Percentiles rank a stretch among this genome's conserved stretches.
phyloP scores from a whole-genome alignment of 176 grass and related monocot genomes.

The Luzula sylvatica region DNA sequence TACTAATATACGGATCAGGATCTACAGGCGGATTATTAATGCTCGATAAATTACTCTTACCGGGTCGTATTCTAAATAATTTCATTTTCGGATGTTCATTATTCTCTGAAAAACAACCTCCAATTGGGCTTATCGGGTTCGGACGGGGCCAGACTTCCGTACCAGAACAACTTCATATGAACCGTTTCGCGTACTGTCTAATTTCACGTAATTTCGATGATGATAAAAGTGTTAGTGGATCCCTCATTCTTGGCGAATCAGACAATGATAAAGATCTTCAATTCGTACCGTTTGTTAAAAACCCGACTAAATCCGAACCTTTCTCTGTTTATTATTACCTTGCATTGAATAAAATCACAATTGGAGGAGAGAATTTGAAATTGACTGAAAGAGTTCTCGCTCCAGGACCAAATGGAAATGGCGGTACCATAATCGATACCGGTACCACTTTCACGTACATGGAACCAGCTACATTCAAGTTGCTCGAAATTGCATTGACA shows the following conservation, averaged over 20 bases:
- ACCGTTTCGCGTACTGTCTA: conserved; percentile 75
- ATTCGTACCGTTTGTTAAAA: conserved; percentile 42
- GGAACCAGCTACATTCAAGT: conserved; percentile 42
- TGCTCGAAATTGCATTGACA: conserved; percentile 25
- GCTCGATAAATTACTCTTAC: conserved; percentile 39
- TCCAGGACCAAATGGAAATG: conserved; percentile 18
- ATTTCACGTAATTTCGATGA: conserved; percentile 75
- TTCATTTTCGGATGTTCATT: conserved; percentile 65
- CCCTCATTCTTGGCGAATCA: conserved; percentile 40
- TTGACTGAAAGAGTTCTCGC: conserved; percentile 30
- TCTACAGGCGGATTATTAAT: conserved; percentile 71
- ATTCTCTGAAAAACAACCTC: conserved; percentile 66
- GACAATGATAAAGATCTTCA: conserved; percentile 6
- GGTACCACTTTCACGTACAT: conserved; percentile 84
- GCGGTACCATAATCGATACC: conserved; percentile 77
- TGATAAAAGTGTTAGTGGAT: conserved; percentile 41
- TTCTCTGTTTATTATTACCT: conserved; percentile 90
- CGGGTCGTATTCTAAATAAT: conserved; percentile 6
- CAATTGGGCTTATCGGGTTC: conserved; percentile 59
- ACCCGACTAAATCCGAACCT: conserved; percentile 7
- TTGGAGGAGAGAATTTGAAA: conserved; percentile 42
- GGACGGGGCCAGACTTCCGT: conserved; percentile 60
- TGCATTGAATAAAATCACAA: conserved; percentile 24
- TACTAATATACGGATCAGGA: conserved; percentile 66
- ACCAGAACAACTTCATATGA: conserved; percentile 42